Conservation (phyloP, 2,329 filamentous ascomycete species). For the Albophoma yamanashiensis region DNA sequence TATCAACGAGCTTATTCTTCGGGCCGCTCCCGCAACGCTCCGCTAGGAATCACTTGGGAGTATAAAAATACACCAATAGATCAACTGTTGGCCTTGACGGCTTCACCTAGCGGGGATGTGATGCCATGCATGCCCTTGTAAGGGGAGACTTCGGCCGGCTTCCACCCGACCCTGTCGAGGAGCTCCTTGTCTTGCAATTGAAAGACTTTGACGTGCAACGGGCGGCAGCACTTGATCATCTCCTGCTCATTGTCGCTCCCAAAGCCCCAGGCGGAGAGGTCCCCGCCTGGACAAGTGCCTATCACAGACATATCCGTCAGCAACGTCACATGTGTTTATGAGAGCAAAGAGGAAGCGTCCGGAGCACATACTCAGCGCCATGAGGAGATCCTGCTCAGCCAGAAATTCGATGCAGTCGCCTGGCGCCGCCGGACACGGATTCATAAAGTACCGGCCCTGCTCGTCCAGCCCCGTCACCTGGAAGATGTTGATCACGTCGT, state of each 20-base stretch:
- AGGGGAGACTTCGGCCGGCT: conserved; percentile 42
- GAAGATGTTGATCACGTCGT: conserved; percentile 80
- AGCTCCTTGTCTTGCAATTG: conserved; percentile 42
- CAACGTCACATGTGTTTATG: not conserved
- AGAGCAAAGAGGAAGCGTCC: too few relatives aligned
- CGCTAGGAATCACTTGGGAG: too few relatives aligned
- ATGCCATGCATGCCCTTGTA: conserved; percentile 58
- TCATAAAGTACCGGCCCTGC: conserved; percentile 68
- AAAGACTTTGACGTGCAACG: conserved; percentile 65
- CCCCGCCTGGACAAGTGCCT: conserved; percentile 69
- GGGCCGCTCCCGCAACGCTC: too few relatives aligned
- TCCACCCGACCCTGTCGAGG: conserved; percentile 48
- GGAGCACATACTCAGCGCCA: conserved; percentile 36
- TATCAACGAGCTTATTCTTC: too few relatives aligned
- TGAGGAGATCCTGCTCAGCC: conserved; percentile 65
- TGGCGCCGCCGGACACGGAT: conserved; percentile 41
- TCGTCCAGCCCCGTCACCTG: conserved; percentile 72
- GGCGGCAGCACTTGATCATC: conserved; percentile 61
- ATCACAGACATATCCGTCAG: not conserved
- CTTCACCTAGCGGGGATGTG: conserved; percentile 12
- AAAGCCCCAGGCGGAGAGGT: conserved; percentile 75
- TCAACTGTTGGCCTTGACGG: not conserved
- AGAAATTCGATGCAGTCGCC: conserved; percentile 65
- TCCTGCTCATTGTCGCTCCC: conserved; percentile 55
- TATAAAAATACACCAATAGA: not conserved